A percentile compares a stretch with the other conserved stretches of the same genome.
These are phyloP conservation scores for Fusarium concolor DNA, from an alignment of 2,329 filamentous ascomycete genomes.

Conservation along the genomic window DNA sequence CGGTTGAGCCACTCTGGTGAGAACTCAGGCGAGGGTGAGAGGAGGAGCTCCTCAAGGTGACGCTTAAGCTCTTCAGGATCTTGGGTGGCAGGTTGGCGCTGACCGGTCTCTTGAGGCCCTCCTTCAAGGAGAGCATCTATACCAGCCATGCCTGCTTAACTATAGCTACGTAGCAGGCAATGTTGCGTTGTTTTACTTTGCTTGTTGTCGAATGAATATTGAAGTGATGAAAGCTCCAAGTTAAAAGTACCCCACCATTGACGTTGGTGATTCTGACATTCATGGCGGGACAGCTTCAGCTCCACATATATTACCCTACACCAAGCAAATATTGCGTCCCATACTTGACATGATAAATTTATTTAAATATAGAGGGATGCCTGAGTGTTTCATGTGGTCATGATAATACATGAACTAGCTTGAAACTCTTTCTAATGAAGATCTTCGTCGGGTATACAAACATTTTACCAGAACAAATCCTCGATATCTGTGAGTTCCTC, in stretches of 20 bases:
- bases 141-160: slow-evolving; percentile 45
- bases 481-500: no score
- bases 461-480: background rate
- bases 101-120: slow-evolving; percentile 21
- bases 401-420: background rate
- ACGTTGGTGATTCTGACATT: slow-evolving; percentile 35
- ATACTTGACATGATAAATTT: background rate
- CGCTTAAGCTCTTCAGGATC: slow-evolving; percentile 73
- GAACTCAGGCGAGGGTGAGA: slow-evolving; percentile 84
- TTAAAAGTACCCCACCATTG: slow-evolving; percentile 44
- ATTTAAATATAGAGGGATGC: no score
- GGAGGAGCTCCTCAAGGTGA: slow-evolving; percentile 79
- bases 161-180: slow-evolving; percentile 6
- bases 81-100: slow-evolving; percentile 46
- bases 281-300: slow-evolving; percentile 26
- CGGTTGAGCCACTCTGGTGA: slow-evolving; percentile 87
- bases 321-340: background rate
- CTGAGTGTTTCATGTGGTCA: no score
- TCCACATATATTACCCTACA: slow-evolving; percentile 30
- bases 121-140: slow-evolving; percentile 52
- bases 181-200: background rate
- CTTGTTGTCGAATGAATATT: slow-evolving; percentile 6
- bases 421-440: no score
- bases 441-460: background rate
- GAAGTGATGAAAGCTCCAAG: slow-evolving; percentile 34